Base-by-base conservation (phyloP, 1,139 yeast species). In the Sugiyamaella xylanicola region DNA sequence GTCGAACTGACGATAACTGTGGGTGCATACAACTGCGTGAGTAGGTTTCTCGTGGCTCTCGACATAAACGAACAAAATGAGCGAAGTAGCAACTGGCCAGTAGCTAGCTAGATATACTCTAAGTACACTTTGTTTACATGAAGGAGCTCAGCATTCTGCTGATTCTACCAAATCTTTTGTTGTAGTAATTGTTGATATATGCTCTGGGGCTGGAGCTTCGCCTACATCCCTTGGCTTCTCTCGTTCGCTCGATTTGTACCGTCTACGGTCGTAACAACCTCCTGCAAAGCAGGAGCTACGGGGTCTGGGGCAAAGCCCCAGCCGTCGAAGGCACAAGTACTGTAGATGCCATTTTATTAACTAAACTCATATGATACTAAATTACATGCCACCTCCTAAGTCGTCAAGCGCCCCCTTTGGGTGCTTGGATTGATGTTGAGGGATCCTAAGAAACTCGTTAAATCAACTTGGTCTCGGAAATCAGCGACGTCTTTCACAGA, bases 331-430 rank as follows among this genome's bases (percentile, higher is more conserved):
- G n/a, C n/a, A n/a, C n/a, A n/a, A n/a, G n/a, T n/a, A n/a, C n/a
- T n/a, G n/a, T 25, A 9, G 9, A 25, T 25, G 29, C 29, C 29
- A 25, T 25, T 25, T 25, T 25, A 25, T 25, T 25, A 25, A 25
- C 29, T 25, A 25, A n/a, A 25, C 29, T 25, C 29, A 25, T 25
- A 25, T 25, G 5, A 25, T 25, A 25, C 29, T 25, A 25, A 5
- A 25, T 43, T 13, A 19, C 21, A 41, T 19, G 5, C 16, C 13
- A 13, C 4, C 16, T 13, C 17, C 47, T 43, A 46, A 48, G 43
- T 54, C 4, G 61, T 59, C 9, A 64, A 52, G 36, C 60, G 54
- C 1, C 68, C 68, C 29, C 67, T 51, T 27, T 62, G 63, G 13
- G 51, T 37, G 25, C 9, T 45, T 5, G 17, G 21, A 45, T 19